These are phyloP conservation scores for Aeschynomene evenia DNA, from an alignment of 306 rosid genomes.

Conservation along the genomic window DNA sequence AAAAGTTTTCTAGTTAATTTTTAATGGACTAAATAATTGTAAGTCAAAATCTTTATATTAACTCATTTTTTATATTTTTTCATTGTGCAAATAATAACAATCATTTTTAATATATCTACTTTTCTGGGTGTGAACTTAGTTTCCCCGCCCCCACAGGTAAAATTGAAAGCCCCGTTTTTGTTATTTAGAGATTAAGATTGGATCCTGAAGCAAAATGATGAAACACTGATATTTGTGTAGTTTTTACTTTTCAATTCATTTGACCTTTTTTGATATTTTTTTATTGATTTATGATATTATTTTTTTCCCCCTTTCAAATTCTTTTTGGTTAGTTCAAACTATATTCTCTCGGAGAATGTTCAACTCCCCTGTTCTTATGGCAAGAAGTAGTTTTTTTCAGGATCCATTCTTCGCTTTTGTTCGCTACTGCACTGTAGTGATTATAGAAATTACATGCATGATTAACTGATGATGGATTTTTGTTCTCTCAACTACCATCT, in stretches of 20 bases:
- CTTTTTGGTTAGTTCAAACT: background rate
- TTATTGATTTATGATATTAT: background rate
- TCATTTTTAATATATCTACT: slow-evolving; percentile 10
- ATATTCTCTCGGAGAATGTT: slow-evolving; percentile 4
- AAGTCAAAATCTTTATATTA: too few species aligned
- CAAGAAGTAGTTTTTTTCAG: background rate
- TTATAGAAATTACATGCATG: too few species aligned
- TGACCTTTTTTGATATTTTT: background rate
- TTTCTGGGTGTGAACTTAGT: slow-evolving; percentile 6
- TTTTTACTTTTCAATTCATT: background rate
- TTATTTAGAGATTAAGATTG: slow-evolving; percentile 1
- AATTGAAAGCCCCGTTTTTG: slow-evolving; percentile 2
- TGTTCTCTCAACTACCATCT: too few species aligned
- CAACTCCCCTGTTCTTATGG: background rate
- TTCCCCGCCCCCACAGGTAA: slow-evolving; percentile 8
- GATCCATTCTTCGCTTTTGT: too few species aligned
- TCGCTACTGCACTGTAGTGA: too few species aligned
- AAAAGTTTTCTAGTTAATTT: too few species aligned
- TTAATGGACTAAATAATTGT: too few species aligned
- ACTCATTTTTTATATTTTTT: too few species aligned
- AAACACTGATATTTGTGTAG: background rate
- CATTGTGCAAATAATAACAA: too few species aligned
- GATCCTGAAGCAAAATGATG: background rate
- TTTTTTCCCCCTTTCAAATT: background rate
- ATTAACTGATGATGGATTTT: too few species aligned